phyloP scores from a whole-genome alignment of 108 stramenopile genomes.

The Cyclostephanos invisitatus region DNA sequence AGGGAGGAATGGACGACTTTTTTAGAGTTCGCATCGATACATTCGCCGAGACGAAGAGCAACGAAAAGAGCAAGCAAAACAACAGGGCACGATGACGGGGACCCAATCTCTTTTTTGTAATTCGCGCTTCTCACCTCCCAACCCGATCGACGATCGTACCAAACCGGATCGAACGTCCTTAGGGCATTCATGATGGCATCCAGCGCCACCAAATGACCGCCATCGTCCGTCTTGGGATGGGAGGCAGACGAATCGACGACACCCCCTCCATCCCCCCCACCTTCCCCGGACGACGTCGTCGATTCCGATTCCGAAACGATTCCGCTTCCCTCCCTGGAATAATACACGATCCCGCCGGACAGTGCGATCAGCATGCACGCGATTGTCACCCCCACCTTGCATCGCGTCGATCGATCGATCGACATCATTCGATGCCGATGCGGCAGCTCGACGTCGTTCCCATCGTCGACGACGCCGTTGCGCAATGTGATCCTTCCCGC shows the following conservation, averaged over 20 bases:
- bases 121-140: conserved; percentile 18
- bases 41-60: not conserved
- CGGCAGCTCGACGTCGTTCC: not conserved
- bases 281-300: not conserved
- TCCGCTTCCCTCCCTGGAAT: too few species aligned
- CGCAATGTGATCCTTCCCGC: not conserved
- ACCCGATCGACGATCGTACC: conserved; percentile 36
- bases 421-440: not conserved
- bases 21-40: too few species aligned
- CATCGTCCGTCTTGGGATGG: not conserved
- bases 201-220: not conserved
- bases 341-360: not conserved
- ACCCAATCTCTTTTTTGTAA: not conserved
- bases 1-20: not conserved
- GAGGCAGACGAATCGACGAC: not conserved
- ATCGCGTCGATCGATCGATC: too few species aligned
- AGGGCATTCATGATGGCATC: conserved; percentile 32
- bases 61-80: not conserved
- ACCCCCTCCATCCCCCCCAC: not conserved
- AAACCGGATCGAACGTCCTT: conserved; percentile 31
- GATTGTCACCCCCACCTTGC: too few species aligned
- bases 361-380: not conserved
- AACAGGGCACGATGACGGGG: not conserved
- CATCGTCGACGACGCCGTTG: too few species aligned
- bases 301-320: too few species aligned